These are phyloP conservation scores for Pyrus pyrifolia DNA, from an alignment of 306 rosid species.

Conservation along the genomic window DNA sequence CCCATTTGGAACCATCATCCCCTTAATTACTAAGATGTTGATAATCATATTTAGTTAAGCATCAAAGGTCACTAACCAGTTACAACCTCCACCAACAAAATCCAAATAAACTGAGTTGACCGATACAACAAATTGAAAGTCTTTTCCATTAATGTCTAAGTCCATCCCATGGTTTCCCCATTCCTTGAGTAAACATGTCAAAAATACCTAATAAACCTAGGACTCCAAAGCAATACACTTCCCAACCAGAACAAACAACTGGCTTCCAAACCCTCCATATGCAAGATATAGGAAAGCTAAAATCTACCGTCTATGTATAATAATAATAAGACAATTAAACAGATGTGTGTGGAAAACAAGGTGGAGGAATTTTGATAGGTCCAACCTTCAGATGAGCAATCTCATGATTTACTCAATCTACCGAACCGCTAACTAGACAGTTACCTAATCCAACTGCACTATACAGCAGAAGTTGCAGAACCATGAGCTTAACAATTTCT, in stretches of 20 bases:
- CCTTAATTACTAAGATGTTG: not conserved
- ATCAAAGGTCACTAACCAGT: not conserved
- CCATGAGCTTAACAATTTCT: not conserved
- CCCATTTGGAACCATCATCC: not conserved
- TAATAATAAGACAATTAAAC: not conserved
- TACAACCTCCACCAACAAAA: not conserved
- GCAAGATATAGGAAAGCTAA: not conserved
- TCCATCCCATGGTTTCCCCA: not conserved
- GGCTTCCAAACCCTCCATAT: not conserved
- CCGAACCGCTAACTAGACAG: not conserved
- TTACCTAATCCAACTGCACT: not conserved
- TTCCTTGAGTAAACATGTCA: not conserved
- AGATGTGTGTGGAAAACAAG: not conserved
- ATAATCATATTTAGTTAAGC: not conserved
- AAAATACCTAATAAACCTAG: not conserved
- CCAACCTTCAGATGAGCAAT: not conserved
- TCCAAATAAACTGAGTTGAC: not conserved
- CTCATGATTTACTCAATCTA: not conserved
- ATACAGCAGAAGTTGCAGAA: not conserved
- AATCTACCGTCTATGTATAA: not conserved
- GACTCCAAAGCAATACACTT: not conserved
- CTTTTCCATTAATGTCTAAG: not conserved
- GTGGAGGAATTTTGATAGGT: not conserved
- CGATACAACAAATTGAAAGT: not conserved
- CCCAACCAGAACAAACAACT: not conserved